Percentiles rank a stretch among this genome's conserved stretches.
Evolutionary conservation across 169 alveolate genomes (phyloP).

Genomic region (Pseudocohnilembus persalinus): DNA sequence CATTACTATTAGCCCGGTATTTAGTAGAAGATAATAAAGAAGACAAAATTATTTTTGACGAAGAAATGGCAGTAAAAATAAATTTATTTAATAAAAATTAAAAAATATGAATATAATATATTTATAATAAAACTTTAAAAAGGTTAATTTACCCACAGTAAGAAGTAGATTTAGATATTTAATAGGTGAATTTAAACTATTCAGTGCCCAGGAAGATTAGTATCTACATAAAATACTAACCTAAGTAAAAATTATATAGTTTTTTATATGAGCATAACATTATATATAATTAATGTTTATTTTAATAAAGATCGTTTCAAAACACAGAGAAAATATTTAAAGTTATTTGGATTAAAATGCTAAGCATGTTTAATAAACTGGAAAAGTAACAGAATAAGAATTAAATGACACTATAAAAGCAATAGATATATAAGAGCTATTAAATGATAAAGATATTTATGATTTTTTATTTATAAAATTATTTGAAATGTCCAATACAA

Average conservation of each 20-base stretch:
- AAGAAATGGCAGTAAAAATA: too few relatives aligned
- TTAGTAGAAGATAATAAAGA: slow-evolving; percentile 26
- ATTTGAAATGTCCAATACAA: neutral
- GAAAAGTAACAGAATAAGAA: neutral
- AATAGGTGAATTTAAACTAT: slow-evolving; percentile 2
- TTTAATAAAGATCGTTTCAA: neutral
- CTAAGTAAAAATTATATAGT: neutral
- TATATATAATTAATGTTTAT: too few relatives aligned
- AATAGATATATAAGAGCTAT: neutral
- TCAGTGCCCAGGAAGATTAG: neutral
- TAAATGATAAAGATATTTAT: neutral
- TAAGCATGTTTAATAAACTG: neutral
- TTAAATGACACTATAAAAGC: neutral
- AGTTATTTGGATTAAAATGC: neutral
- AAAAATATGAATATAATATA: too few relatives aligned
- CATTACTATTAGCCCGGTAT: slow-evolving; percentile 24
- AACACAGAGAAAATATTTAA: neutral
- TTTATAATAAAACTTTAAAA: too few relatives aligned
- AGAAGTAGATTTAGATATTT: slow-evolving; percentile 18
- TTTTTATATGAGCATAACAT: neutral
- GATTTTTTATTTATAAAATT: neutral
- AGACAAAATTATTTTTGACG: slow-evolving; percentile 25
- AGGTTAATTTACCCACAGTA: slow-evolving; percentile 23
- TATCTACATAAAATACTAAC: neutral
- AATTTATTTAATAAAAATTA: too few relatives aligned